Conservation (phyloP, 2,329 filamentous ascomycete genomes). For the Fusarium sterilihyphosum region DNA sequence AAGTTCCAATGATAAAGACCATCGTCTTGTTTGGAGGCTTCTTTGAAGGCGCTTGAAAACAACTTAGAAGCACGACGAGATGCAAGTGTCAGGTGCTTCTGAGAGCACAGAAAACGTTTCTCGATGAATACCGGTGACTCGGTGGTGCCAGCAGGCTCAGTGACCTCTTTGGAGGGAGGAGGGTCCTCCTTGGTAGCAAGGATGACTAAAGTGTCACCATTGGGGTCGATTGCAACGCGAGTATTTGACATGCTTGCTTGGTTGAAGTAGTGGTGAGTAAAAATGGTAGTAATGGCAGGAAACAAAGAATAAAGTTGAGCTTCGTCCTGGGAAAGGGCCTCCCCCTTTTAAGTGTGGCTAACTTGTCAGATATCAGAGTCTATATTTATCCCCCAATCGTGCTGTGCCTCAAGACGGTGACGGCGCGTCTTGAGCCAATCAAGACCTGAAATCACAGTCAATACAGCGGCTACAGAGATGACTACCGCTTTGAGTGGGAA, state of each 20-base stretch:
- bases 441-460: too few species aligned
- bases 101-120: neutral
- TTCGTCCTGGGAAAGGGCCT: neutral
- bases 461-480: neutral
- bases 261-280: neutral
- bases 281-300: neutral
- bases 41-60: neutral
- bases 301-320: neutral
- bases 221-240: neutral
- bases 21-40: neutral
- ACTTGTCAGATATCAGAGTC: neutral
- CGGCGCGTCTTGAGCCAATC: neutral
- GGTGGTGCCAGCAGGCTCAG: neutral
- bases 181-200: neutral
- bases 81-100: neutral
- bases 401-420: neutral
- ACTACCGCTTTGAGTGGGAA: neutral
- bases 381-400: neutral
- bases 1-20: constrained; percentile 3
- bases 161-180: neutral
- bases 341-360: neutral
- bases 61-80: neutral
- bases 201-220: neutral
- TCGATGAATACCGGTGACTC: neutral
- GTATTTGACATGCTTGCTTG: neutral